Evolutionary conservation across 495 filamentous ascomycete species (phyloP).

Genomic region (Bathelium albidoporum): DNA sequence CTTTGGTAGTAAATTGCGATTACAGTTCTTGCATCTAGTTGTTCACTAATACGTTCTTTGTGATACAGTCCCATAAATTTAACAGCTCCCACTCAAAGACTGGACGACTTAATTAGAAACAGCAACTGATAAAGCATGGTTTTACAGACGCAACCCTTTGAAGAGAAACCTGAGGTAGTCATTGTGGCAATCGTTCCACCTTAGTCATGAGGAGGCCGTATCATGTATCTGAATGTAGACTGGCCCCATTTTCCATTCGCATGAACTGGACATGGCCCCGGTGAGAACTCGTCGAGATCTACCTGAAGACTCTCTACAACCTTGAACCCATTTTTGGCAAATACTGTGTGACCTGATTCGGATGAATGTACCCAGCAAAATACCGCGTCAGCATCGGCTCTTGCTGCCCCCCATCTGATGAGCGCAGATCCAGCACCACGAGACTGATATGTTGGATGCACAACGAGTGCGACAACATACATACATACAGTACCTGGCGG

Average conservation of each 20-base stretch:
- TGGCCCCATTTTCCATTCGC: background rate
- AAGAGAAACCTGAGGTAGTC: background rate
- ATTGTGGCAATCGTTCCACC: background rate
- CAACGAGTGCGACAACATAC: conserved; percentile 1
- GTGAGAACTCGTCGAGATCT: background rate
- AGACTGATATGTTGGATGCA: background rate
- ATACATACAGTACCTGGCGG: background rate
- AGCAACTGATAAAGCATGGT: background rate
- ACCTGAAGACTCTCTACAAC: background rate
- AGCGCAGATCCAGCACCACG: background rate
- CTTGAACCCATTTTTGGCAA: conserved; percentile 1
- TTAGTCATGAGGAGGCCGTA: conserved; percentile 1
- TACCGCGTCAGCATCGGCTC: background rate
- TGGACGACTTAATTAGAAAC: background rate
- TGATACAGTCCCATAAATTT: too few relatives aligned
- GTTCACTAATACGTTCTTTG: too few relatives aligned
- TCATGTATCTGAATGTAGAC: background rate
- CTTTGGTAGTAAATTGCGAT: too few relatives aligned
- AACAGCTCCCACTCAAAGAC: background rate
- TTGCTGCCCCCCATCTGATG: background rate
- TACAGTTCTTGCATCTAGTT: too few relatives aligned
- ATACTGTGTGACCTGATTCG: background rate
- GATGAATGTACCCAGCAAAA: conserved; percentile 1
- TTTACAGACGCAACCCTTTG: background rate
- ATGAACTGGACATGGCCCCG: conserved; percentile 2